Evolutionary conservation across 192 early-diverging fungal species (phyloP).

Genomic region (Dissophora globulifera): DNA sequence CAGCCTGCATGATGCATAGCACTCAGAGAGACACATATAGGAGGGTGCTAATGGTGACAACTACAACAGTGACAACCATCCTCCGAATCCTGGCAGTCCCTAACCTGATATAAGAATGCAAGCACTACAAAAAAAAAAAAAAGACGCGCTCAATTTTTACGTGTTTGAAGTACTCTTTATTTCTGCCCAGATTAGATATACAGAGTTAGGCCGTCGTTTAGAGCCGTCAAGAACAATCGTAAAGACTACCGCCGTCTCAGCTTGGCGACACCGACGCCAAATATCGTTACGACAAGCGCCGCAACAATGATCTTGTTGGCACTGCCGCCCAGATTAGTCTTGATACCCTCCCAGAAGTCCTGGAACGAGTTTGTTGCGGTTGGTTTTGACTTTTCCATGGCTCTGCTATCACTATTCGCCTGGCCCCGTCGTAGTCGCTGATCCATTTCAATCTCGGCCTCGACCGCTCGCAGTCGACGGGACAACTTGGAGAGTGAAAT

Average conservation of each 20-base stretch:
- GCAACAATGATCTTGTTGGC: slow-evolving; percentile 37
- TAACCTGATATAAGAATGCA: too few species aligned
- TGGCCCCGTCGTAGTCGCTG: not conserved
- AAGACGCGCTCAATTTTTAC: too few species aligned
- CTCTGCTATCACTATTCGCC: not conserved
- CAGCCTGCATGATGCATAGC: too few species aligned
- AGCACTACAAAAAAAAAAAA: too few species aligned
- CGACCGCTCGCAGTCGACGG: slow-evolving; percentile 9
- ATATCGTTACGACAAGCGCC: slow-evolving; percentile 22
- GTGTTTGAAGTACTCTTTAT: too few species aligned
- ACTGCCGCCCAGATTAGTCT: slow-evolving; percentile 24
- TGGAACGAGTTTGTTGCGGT: slow-evolving; percentile 7
- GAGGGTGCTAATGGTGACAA: too few species aligned
- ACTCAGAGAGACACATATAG: too few species aligned
- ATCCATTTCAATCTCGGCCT: slow-evolving; percentile 15
- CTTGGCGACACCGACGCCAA: slow-evolving; percentile 26
- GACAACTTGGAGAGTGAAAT: slow-evolving; percentile 9
- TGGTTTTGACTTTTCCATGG: slow-evolving; percentile 18
- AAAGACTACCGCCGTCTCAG: slow-evolving; percentile 24
- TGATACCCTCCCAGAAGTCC: slow-evolving; percentile 41
- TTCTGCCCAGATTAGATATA: too few species aligned
- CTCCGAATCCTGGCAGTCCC: too few species aligned
- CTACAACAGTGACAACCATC: too few species aligned
- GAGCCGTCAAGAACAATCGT: too few species aligned
- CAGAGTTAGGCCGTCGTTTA: too few species aligned